Base-by-base conservation (phyloP, 331 rosid species). In the Pyracantha coccinea region DNA sequence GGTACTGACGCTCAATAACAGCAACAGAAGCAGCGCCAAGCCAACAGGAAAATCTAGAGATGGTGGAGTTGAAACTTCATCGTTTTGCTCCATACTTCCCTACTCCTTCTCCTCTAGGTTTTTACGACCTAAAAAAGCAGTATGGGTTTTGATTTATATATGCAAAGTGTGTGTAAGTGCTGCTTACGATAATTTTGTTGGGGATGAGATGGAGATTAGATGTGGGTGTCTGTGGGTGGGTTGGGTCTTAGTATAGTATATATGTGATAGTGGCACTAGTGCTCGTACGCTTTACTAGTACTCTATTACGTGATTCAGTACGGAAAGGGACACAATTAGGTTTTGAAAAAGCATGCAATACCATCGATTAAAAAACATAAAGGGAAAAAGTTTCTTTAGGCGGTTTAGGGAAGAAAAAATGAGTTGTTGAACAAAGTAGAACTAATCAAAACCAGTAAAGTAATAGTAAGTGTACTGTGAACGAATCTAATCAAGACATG, bases 21-120 rank as follows among this genome's bases (percentile, higher is more conserved):
- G 28, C 15, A 80, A 33, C 63, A 87, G 62, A 16, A 91, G 89
- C 68, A 91, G 89, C 29, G 83, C 81, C 80, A 89, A 77, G 27
- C 97, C 97, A 8, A 91, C 66, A 53, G 93, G 92, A 64, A 91
- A 91, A 7, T 75, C 74, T 59, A 91, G 66, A 31, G 81, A 75
- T 2, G 68, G 74, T 16, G 83, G 75, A 17, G 61, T 23, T 7
- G 85, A 16, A 75, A 80, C 19, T 12, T 38, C 68, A 16, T 57
- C 25, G 15, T 38, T 59, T 13, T 63, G 17, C 41, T 59, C 77
- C 77, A 73, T 60, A 23, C 27, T 71, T 25, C 8, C 9, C 67
- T 32, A 8, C 21, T 8, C 32, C 38, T 41, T 60, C 68, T 60
- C 68, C 19, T 72, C 58, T 38, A 11, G 2, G 1, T 23, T 31